Evolutionary conservation across 495 filamentous ascomycete genomes (phyloP).

Genomic region (Tuber microsphaerosporum): DNA sequence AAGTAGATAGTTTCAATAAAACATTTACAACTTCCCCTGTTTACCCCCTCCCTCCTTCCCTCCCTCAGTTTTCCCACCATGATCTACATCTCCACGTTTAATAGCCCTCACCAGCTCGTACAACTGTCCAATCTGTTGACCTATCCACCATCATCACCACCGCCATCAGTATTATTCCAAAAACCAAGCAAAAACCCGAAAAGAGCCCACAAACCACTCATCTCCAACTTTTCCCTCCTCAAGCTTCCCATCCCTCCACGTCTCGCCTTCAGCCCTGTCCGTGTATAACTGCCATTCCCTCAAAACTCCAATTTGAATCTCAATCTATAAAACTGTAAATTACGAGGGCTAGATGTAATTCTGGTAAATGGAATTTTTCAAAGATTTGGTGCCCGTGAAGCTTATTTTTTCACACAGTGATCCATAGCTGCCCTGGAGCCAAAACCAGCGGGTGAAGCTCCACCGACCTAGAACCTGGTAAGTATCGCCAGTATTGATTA

Average conservation of each 20-base stretch:
- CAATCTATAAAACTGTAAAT: too few species aligned
- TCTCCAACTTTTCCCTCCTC: constrained; percentile 72
- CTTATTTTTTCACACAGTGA: too few species aligned
- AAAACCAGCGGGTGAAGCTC: too few species aligned
- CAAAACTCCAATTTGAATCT: constrained; percentile 62
- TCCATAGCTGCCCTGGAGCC: too few species aligned
- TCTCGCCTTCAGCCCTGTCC: constrained; percentile 78
- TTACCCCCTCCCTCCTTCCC: neutral
- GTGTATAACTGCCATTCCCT: constrained; percentile 95
- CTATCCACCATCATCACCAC: constrained; percentile 47
- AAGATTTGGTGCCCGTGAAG: too few species aligned
- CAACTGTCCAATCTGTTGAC: constrained; percentile 85
- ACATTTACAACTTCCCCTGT: neutral
- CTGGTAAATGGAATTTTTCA: too few species aligned
- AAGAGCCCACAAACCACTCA: constrained; percentile 67
- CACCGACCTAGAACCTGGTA: too few species aligned
- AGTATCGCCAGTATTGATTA: too few species aligned
- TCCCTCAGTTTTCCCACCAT: neutral
- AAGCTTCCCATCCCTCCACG: constrained; percentile 70
- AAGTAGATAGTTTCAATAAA: neutral
- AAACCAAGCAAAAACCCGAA: neutral
- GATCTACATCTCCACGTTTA: constrained; percentile 7
- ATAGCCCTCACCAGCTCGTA: constrained; percentile 91
- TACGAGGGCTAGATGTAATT: too few species aligned
- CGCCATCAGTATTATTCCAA: too few species aligned